phyloP scores from a whole-genome alignment of 1,284 basidiomycete genomes.

The Heterobasidion parviporum region DNA sequence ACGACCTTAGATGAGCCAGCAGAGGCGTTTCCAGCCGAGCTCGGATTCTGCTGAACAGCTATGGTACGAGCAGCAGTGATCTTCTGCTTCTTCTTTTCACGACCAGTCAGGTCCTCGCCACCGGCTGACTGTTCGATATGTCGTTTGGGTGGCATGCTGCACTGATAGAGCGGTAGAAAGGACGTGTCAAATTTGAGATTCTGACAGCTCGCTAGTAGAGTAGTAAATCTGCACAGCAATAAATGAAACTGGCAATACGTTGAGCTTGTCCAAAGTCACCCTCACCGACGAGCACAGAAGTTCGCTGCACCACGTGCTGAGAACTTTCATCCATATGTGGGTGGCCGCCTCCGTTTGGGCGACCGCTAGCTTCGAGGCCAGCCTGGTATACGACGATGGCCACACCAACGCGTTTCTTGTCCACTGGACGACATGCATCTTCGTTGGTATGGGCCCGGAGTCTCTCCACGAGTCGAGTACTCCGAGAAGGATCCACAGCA shows the following conservation, averaged over 20 bases:
- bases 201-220: too few species aligned
- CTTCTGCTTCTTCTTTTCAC: conserved; percentile 64
- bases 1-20: conserved; percentile 33
- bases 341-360: too few species aligned
- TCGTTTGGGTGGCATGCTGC: conserved; percentile 44
- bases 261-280: too few species aligned
- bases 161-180: background rate
- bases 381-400: background rate
- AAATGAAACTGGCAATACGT: too few species aligned
- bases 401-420: background rate
- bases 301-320: background rate
- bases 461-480: conserved; percentile 28
- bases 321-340: background rate
- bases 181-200: background rate
- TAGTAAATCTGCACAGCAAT: too few species aligned
- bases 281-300: too few species aligned
- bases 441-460: conserved; percentile 24
- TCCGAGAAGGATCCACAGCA: conserved; percentile 40
- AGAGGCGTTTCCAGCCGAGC: conserved; percentile 17
- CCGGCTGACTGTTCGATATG: conserved; percentile 28
- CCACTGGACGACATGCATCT: conserved; percentile 2
- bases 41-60: conserved; percentile 37
- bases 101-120: conserved; percentile 27
- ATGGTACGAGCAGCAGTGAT: conserved; percentile 59
- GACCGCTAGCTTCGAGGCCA: too few species aligned